These are phyloP conservation scores for Aphanomyces cochlioides DNA, from an alignment of 352 stramenopile genomes.

Conservation along the genomic window DNA sequence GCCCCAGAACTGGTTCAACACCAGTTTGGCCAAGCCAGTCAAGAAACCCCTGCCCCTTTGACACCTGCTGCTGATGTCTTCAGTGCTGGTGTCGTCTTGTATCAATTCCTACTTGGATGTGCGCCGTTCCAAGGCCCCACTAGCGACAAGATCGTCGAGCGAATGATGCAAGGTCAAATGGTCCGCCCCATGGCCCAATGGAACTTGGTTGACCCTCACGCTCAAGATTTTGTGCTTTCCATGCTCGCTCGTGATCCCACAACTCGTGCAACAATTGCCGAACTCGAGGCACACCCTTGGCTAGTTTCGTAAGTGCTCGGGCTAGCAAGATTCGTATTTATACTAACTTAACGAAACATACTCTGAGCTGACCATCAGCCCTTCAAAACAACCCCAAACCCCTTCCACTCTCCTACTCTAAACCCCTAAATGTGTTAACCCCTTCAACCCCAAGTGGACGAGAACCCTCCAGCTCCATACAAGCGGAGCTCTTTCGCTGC, in stretches of 20 bases:
- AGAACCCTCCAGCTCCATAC: no score
- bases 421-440: no score
- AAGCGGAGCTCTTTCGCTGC: no score
- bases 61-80: conserved; percentile 71
- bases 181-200: conserved; percentile 7
- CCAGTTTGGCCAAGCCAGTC: background rate
- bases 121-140: conserved; percentile 52
- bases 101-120: conserved; percentile 60
- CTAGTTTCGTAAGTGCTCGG: conserved; percentile 7
- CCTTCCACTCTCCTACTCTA: no score
- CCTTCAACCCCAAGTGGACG: no score
- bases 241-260: conserved; percentile 7
- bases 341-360: no score
- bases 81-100: conserved; percentile 65
- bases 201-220: conserved; percentile 5
- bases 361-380: no score
- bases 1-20: conserved; percentile 61
- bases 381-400: no score
- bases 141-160: conserved; percentile 54
- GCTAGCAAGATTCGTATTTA: no score
- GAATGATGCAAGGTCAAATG: conserved; percentile 25
- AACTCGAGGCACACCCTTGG: conserved; percentile 5
- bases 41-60: conserved; percentile 33
- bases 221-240: conserved; percentile 6
- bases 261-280: background rate